Evolutionary conservation across 1,284 basidiomycete species (phyloP).

Genomic region (Microbotryum scabiosae): DNA sequence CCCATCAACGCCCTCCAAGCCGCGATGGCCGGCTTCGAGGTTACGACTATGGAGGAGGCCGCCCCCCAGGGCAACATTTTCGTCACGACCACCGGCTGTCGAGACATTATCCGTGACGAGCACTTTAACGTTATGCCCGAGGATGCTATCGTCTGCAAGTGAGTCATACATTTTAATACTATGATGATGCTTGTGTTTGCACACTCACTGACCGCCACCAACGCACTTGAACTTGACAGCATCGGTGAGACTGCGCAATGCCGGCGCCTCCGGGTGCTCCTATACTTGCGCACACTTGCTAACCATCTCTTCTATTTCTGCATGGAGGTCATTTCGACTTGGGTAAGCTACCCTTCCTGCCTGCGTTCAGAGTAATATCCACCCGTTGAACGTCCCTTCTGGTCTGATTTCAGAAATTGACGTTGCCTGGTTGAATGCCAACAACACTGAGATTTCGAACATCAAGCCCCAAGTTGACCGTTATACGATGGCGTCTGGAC

Average conservation of each 20-base stretch:
- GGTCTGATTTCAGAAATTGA: too few relatives aligned
- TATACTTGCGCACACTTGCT: background rate
- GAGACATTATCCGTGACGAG: constrained; percentile 89
- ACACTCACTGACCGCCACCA: too few relatives aligned
- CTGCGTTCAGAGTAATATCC: too few relatives aligned
- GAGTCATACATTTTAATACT: too few relatives aligned
- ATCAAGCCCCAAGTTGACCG: constrained; percentile 99
- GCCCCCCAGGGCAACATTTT: constrained; percentile 84
- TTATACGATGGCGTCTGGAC: constrained; percentile 81
- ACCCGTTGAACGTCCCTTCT: too few relatives aligned
- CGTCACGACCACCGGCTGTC: constrained; percentile 97
- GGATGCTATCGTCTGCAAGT: constrained; percentile 97
- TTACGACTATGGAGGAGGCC: constrained; percentile 96
- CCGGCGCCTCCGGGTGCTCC: background rate
- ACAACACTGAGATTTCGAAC: constrained; percentile 76
- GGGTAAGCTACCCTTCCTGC: constrained; percentile 48
- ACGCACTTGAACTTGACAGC: constrained; percentile 14
- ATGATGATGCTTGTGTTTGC: too few relatives aligned
- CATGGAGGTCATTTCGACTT: constrained; percentile 34
- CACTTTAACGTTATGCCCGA: constrained; percentile 95
- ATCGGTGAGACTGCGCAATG: background rate
- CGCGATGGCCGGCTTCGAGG: constrained; percentile 99
- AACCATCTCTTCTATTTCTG: background rate
- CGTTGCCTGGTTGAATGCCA: constrained; percentile 95
- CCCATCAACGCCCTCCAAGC: constrained; percentile 99